Conservation (phyloP, 768 basidiomycete genomes). For the Amyloporia xantha region DNA sequence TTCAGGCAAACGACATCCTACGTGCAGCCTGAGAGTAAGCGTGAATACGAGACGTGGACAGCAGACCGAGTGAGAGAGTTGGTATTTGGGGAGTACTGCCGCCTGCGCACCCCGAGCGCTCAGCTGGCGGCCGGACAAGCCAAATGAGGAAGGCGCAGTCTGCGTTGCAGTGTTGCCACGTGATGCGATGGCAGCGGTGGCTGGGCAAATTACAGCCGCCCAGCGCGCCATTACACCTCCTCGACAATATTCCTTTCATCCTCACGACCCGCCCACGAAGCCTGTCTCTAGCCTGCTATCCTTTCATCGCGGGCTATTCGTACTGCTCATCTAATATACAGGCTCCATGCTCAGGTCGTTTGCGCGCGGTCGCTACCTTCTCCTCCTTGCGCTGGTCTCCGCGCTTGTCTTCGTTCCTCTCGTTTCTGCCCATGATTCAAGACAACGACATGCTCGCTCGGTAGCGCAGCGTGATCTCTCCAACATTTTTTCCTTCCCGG, state of each 20-base stretch:
- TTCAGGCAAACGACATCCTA: too few species aligned
- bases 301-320: not conserved
- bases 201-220: not conserved
- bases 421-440: not conserved
- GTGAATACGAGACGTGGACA: too few species aligned
- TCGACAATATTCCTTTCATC: not conserved
- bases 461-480: not conserved
- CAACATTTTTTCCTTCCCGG: not conserved
- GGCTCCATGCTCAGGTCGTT: constrained; percentile 17
- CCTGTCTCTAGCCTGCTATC: not conserved
- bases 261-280: constrained; percentile 6
- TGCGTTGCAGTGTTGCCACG: not conserved
- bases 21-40: too few species aligned
- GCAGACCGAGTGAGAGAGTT: too few species aligned
- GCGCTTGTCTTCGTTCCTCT: constrained; percentile 17
- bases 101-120: too few species aligned
- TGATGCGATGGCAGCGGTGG: not conserved
- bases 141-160: too few species aligned
- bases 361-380: constrained; percentile 16
- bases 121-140: too few species aligned
- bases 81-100: too few species aligned
- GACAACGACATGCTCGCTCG: not conserved
- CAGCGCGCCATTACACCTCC: not conserved
- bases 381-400: constrained; percentile 24
- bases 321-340: not conserved